A percentile compares a stretch with the other conserved stretches of the same genome.
Conservation (phyloP, 2,329 filamentous ascomycete genomes). For the Byssothecium circinans region DNA sequence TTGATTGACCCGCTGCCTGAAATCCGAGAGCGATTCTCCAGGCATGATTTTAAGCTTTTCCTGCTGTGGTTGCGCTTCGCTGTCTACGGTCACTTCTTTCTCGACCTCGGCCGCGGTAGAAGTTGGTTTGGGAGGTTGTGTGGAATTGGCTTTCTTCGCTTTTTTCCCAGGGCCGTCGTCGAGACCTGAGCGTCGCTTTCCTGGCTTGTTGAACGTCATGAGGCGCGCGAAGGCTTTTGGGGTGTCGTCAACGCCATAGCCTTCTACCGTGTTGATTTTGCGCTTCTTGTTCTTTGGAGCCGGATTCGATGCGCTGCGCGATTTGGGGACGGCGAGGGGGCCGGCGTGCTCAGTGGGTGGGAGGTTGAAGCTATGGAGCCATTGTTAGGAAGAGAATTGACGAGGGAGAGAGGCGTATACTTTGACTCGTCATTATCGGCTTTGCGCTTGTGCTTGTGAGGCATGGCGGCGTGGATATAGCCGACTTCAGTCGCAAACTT, state of each 20-base stretch:
- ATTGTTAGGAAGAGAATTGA: conserved; percentile 27
- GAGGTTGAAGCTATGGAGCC: conserved; percentile 59
- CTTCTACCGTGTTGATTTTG: conserved; percentile 48
- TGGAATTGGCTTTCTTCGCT: conserved; percentile 45
- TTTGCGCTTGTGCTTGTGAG: conserved; percentile 81
- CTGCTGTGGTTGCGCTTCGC: conserved; percentile 41
- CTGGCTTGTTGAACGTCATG: conserved; percentile 71
- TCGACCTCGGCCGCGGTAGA: conserved; percentile 12
- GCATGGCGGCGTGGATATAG: conserved; percentile 57
- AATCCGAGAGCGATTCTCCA: conserved; percentile 81
- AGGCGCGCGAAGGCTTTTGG: conserved; percentile 84
- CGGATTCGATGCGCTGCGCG: conserved; percentile 39
- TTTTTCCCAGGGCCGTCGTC: conserved; percentile 64
- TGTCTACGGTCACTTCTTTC: conserved; percentile 17
- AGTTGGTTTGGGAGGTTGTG: conserved; percentile 7
- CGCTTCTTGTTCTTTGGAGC: conserved; percentile 38
- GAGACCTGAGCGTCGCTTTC: conserved; percentile 60
- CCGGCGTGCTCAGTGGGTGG: conserved; percentile 63
- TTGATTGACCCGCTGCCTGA: conserved; percentile 79
- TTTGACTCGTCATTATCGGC: conserved; percentile 43
- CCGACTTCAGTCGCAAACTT: background rate
- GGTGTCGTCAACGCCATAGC: conserved; percentile 72
- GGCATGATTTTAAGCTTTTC: conserved; percentile 68
- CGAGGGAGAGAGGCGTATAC: conserved; percentile 23
- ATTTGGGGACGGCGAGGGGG: conserved; percentile 58